Conservation (phyloP, 495 filamentous ascomycete species). For the Aspergillus coremiiformis region DNA sequence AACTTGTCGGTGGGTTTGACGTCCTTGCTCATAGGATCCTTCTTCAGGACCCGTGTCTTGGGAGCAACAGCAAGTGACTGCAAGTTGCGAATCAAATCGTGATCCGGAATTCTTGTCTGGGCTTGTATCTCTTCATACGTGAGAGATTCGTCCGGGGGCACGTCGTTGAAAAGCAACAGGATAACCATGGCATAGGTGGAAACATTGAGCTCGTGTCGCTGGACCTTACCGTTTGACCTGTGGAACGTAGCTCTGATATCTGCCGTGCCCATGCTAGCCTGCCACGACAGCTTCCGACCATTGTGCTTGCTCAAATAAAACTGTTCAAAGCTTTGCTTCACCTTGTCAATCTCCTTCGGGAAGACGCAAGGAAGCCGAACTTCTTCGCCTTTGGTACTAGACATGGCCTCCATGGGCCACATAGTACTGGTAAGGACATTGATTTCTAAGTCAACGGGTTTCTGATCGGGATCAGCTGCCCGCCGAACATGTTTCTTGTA, state of each 20-base stretch:
- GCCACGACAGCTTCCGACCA: conserved; percentile 84
- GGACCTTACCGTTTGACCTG: conserved; percentile 61
- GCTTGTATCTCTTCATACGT: conserved; percentile 81
- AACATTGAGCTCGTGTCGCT: conserved; percentile 83
- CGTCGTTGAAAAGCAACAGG: conserved; percentile 79
- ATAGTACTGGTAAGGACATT: conserved; percentile 85
- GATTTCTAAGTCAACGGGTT: conserved; percentile 69
- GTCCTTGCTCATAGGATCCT: conserved; percentile 75
- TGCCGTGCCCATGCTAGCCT: conserved; percentile 70
- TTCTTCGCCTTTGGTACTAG: conserved; percentile 47
- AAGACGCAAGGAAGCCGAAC: conserved; percentile 53
- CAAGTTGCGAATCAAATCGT: conserved; percentile 74
- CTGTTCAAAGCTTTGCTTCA: conserved; percentile 81
- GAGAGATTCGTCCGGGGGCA: conserved; percentile 54
- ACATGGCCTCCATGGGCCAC: conserved; percentile 88
- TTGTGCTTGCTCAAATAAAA: conserved; percentile 85
- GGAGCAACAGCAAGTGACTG: conserved; percentile 81
- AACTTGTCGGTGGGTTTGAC: conserved; percentile 77
- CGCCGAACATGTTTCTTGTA: conserved; percentile 63
- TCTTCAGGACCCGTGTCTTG: conserved; percentile 73
- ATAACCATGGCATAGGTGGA: conserved; percentile 91
- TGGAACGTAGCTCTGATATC: conserved; percentile 78
- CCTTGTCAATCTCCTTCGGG: conserved; percentile 63
- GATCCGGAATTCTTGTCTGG: conserved; percentile 69
- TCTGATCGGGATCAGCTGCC: conserved; percentile 57